These are phyloP conservation scores for Diaporthe capsici DNA, from an alignment of 2,329 filamentous ascomycete genomes.

Conservation along the genomic window DNA sequence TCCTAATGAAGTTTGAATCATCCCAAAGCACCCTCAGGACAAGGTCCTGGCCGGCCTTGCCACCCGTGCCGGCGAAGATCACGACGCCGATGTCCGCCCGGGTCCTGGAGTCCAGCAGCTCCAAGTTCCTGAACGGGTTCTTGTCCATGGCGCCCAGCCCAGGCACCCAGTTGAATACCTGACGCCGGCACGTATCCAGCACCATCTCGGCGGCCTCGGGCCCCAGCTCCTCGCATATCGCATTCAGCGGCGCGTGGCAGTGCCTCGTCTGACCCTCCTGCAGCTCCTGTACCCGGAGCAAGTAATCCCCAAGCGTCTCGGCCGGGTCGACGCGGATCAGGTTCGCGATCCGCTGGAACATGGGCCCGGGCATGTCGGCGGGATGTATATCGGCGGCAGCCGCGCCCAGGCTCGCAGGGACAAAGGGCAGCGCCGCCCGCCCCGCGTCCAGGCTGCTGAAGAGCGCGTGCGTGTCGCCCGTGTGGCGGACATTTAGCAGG, in stretches of 20 bases:
- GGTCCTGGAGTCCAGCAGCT: background rate
- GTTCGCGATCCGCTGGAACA: conserved; percentile 11
- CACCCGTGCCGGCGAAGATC: background rate
- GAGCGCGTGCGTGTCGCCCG: conserved; percentile 14
- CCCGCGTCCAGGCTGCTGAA: conserved; percentile 14
- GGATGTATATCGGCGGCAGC: background rate
- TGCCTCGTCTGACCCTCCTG: background rate
- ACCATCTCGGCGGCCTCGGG: background rate
- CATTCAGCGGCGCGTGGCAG: conserved; percentile 1
- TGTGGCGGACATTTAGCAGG: conserved; percentile 1
- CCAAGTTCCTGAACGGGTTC: conserved; percentile 1
- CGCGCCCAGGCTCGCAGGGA: background rate
- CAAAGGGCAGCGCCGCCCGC: background rate
- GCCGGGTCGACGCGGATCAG: conserved; percentile 4
- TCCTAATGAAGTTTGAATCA: background rate
- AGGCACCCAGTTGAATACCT: conserved; percentile 1
- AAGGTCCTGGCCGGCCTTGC: conserved; percentile 13
- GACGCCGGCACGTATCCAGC: background rate
- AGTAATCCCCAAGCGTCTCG: background rate
- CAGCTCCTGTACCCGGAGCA: background rate
- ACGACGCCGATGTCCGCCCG: background rate
- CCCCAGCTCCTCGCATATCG: conserved; percentile 10
- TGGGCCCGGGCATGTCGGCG: background rate
- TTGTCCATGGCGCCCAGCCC: conserved; percentile 13
- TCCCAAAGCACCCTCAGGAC: background rate